These are phyloP conservation scores for Candida tibetensis DNA, from an alignment of 805 yeast genomes.

Conservation along the genomic window DNA sequence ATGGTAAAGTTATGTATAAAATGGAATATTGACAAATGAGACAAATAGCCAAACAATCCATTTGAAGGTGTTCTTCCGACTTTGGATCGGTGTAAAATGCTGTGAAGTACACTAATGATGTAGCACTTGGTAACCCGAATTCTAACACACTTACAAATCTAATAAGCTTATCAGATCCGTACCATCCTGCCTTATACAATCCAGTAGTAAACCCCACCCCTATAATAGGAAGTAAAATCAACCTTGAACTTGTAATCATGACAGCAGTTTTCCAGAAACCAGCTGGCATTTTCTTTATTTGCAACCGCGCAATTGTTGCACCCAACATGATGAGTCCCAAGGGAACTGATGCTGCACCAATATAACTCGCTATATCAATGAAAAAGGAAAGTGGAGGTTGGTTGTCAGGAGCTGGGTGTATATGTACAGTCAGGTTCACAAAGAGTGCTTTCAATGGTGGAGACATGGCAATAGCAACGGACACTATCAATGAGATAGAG, in stretches of 20 bases:
- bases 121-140: slow-evolving; percentile 84
- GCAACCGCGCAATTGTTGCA: slow-evolving; percentile 79
- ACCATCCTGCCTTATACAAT: slow-evolving; percentile 60
- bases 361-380: slow-evolving; percentile 75
- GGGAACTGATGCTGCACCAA: slow-evolving; percentile 89
- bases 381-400: slow-evolving; percentile 80
- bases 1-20: slow-evolving; percentile 68
- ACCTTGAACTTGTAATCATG: slow-evolving; percentile 52
- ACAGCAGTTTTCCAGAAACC: slow-evolving; percentile 72
- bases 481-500: slow-evolving; percentile 63
- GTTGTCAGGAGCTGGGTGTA: slow-evolving; percentile 79
- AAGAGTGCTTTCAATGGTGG: slow-evolving; percentile 67
- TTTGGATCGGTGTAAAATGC: slow-evolving; percentile 77
- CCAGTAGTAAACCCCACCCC: slow-evolving; percentile 64
- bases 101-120: slow-evolving; percentile 83
- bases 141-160: slow-evolving; percentile 72
- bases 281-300: slow-evolving; percentile 55
- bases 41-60: slow-evolving; percentile 81
- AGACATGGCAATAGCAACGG: slow-evolving; percentile 72
- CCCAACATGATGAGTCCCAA: slow-evolving; percentile 80
- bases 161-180: slow-evolving; percentile 56
- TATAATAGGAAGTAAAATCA: slow-evolving; percentile 73
- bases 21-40: slow-evolving; percentile 72
- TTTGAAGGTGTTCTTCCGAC: slow-evolving; percentile 52
- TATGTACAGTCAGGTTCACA: slow-evolving; percentile 44